phyloP scores from a whole-genome alignment of 768 basidiomycete genomes.

The Hortiboletus flavorubellus region DNA sequence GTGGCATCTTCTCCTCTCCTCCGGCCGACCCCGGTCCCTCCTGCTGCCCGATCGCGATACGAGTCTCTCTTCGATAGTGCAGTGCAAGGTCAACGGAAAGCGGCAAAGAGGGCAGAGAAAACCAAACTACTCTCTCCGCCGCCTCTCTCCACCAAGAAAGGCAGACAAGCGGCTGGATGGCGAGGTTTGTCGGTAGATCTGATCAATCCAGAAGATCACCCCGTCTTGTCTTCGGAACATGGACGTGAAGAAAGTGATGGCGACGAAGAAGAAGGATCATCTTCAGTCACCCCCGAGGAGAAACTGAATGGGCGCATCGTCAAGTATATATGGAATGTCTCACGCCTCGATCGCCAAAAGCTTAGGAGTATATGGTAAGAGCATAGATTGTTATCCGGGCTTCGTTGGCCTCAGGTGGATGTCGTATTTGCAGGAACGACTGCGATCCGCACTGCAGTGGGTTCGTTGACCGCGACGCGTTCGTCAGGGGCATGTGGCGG shows the following conservation, averaged over 20 bases:
- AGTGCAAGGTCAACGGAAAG: slow-evolving; percentile 45
- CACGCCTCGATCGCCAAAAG: slow-evolving; percentile 49
- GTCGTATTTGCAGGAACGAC: slow-evolving; percentile 51
- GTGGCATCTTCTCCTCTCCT: slow-evolving; percentile 32
- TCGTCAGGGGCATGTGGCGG: slow-evolving; percentile 80
- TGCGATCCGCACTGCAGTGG: slow-evolving; percentile 58
- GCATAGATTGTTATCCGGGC: neutral
- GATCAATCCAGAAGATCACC: slow-evolving; percentile 41
- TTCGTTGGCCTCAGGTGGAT: neutral
- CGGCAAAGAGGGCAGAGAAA: slow-evolving; percentile 29
- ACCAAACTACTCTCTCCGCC: slow-evolving; percentile 31
- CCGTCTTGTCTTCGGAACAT: slow-evolving; percentile 9
- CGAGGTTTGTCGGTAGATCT: slow-evolving; percentile 67
- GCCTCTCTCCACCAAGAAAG: slow-evolving; percentile 40
- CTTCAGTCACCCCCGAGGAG: slow-evolving; percentile 40
- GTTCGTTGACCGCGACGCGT: slow-evolving; percentile 60
- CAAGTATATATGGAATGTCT: slow-evolving; percentile 59
- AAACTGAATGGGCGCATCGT: slow-evolving; percentile 55
- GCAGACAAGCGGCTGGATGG: slow-evolving; percentile 68
- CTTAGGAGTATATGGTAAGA: slow-evolving; percentile 67
- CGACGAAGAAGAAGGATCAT: slow-evolving; percentile 29
- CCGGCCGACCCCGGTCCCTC: slow-evolving; percentile 67
- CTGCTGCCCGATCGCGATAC: slow-evolving; percentile 61
- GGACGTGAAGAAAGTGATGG: slow-evolving; percentile 10
- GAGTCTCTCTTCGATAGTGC: slow-evolving; percentile 65